phyloP scores from a whole-genome alignment of 768 basidiomycete species.

The Rhodosporidiobolus odoratus region DNA sequence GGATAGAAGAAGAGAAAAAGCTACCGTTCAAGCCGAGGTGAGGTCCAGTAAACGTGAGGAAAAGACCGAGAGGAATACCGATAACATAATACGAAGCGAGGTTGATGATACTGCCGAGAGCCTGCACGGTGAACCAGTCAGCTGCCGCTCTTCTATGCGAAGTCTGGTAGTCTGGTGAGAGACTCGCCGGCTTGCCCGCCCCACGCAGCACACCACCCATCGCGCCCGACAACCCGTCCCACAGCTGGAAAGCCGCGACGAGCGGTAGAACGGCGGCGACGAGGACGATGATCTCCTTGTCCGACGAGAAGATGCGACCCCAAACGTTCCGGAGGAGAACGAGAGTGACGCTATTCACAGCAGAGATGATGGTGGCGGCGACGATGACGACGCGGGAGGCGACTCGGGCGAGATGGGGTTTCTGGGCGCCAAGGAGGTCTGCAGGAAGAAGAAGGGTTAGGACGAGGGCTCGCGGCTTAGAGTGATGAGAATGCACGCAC shows the following conservation, averaged over 20 bases:
- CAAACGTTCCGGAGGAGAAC: constrained; percentile 51
- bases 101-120: constrained; percentile 40
- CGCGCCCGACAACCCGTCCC: constrained; percentile 67
- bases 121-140: neutral
- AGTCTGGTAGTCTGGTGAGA: neutral
- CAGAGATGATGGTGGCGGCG: constrained; percentile 61
- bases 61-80: constrained; percentile 33
- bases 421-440: constrained; percentile 65
- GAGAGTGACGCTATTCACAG: constrained; percentile 46
- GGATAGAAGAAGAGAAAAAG: neutral
- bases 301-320: constrained; percentile 69
- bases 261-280: constrained; percentile 69
- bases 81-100: constrained; percentile 28
- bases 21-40: constrained; percentile 35
- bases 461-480: constrained; percentile 45
- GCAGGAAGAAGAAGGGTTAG: constrained; percentile 53
- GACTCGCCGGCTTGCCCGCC: constrained; percentile 63
- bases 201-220: constrained; percentile 75
- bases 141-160: neutral
- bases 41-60: constrained; percentile 34
- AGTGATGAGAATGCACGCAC: constrained; percentile 45
- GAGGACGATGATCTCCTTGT: constrained; percentile 56
- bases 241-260: constrained; percentile 56
- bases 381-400: constrained; percentile 62
- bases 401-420: constrained; percentile 65